phyloP scores from a whole-genome alignment of 805 yeast genomes.

The Candida andamanensis region DNA sequence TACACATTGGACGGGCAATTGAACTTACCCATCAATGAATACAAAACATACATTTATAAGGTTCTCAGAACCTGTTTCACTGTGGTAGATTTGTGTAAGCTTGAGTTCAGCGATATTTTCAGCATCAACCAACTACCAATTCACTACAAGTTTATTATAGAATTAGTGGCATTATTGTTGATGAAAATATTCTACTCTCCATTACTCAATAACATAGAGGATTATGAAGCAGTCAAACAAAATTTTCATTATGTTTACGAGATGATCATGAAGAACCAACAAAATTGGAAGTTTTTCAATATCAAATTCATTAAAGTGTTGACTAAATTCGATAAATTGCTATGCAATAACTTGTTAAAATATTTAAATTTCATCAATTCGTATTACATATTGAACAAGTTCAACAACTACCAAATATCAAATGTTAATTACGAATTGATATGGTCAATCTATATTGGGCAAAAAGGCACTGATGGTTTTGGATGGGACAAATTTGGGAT shows the following conservation, averaged over 20 bases:
- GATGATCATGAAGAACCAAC: slow-evolving; percentile 13
- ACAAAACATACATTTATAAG: slow-evolving; percentile 22
- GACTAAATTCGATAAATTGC: slow-evolving; percentile 18
- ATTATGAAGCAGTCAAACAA: slow-evolving; percentile 20
- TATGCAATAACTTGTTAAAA: slow-evolving; percentile 9
- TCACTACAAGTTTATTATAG: slow-evolving; percentile 36
- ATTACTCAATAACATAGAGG: slow-evolving; percentile 18
- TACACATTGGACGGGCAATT: slow-evolving; percentile 26
- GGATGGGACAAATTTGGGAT: slow-evolving; percentile 30
- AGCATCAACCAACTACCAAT: slow-evolving; percentile 31
- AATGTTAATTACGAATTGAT: slow-evolving; percentile 36
- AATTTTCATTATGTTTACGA: slow-evolving; percentile 19
- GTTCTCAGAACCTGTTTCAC: slow-evolving; percentile 23
- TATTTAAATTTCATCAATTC: slow-evolving; percentile 16
- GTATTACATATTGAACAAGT: slow-evolving; percentile 27
- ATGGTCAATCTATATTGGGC: slow-evolving; percentile 30
- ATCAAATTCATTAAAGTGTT: slow-evolving; percentile 19
- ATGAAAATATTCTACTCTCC: slow-evolving; percentile 30
- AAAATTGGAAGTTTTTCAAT: slow-evolving; percentile 20
- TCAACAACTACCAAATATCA: slow-evolving; percentile 31
- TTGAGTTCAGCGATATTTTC: slow-evolving; percentile 16
- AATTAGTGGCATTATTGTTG: slow-evolving; percentile 26
- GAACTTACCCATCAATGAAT: slow-evolving; percentile 22
- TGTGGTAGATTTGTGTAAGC: slow-evolving; percentile 20
- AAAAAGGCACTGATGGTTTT: slow-evolving; percentile 7